Evolutionary conservation across 2,329 filamentous ascomycete species (phyloP).

Genomic region (Epichloe festucae): DNA sequence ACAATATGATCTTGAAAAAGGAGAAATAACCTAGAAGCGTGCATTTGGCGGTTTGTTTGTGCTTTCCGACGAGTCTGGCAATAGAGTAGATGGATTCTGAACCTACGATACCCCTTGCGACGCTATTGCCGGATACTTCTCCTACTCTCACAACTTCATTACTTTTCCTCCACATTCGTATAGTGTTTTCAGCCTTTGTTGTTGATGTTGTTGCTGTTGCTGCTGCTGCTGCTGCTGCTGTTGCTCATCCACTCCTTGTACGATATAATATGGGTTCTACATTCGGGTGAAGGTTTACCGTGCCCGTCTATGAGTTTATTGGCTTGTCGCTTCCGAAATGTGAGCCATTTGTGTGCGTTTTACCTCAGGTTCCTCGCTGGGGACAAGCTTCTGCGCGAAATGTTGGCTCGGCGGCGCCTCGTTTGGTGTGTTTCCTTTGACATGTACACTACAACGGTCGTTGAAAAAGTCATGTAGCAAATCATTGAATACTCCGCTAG

Average conservation of each 20-base stretch:
- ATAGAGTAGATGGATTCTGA: background rate
- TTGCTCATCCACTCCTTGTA: background rate
- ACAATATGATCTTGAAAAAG: conserved; percentile 48
- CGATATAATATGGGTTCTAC: background rate
- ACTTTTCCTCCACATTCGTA: background rate
- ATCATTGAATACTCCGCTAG: no score
- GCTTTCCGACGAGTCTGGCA: background rate
- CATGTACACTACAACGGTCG: no score
- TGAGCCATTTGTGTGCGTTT: background rate
- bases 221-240: no score
- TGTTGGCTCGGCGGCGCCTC: background rate
- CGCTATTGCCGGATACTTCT: background rate
- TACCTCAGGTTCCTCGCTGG: background rate
- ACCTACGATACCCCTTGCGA: background rate
- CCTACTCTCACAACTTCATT: background rate
- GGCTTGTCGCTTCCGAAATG: background rate
- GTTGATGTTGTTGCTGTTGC: background rate
- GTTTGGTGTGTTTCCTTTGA: no score
- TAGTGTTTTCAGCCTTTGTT: background rate
- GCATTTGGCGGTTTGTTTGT: conserved; percentile 1
- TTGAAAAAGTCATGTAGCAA: no score
- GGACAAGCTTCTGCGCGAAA: background rate
- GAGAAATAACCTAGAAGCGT: conserved; percentile 12
- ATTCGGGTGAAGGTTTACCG: background rate
- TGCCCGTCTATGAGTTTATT: background rate